Evolutionary conservation across 2,329 filamentous ascomycete genomes (phyloP).

Genomic region (Pseudogymnoascus sp.): DNA sequence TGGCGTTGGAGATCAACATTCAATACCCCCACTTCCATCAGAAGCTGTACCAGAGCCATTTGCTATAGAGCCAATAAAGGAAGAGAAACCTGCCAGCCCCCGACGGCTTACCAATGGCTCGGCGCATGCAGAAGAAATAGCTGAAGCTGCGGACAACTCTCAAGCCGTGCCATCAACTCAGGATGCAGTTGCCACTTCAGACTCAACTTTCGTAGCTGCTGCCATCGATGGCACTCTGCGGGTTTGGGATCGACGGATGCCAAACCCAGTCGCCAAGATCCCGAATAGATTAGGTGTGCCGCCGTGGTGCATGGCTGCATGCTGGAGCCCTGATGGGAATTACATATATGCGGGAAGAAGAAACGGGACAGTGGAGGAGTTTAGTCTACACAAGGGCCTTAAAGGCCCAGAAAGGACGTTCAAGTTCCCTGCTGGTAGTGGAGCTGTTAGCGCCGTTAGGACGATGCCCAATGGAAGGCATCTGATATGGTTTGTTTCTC

Average conservation of each 20-base stretch:
- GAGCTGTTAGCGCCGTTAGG: conserved; percentile 77
- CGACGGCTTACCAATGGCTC: conserved; percentile 38
- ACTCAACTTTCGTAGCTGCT: conserved; percentile 80
- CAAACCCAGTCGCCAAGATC: conserved; percentile 72
- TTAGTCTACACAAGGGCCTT: conserved; percentile 72
- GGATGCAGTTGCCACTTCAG: conserved; percentile 54
- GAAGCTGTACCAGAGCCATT: conserved; percentile 15
- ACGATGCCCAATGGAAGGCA: conserved; percentile 91
- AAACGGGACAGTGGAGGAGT: conserved; percentile 93
- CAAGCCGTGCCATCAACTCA: conserved; percentile 34
- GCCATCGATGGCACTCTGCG: conserved; percentile 80
- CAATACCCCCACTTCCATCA: conserved; percentile 13
- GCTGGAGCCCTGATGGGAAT: conserved; percentile 94
- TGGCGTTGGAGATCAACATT: neutral
- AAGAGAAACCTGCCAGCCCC: neutral
- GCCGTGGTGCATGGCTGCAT: conserved; percentile 96
- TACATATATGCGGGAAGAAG: conserved; percentile 86
- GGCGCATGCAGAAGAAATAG: conserved; percentile 39
- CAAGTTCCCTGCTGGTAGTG: conserved; percentile 82
- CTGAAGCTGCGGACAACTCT: conserved; percentile 22
- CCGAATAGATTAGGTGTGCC: conserved; percentile 67
- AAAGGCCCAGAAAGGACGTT: conserved; percentile 71
- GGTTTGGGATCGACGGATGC: conserved; percentile 84
- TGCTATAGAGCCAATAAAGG: conserved; percentile 3
- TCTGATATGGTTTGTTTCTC: conserved; percentile 63